phyloP scores from a whole-genome alignment of 768 basidiomycete species.

The Lactarius sp. region DNA sequence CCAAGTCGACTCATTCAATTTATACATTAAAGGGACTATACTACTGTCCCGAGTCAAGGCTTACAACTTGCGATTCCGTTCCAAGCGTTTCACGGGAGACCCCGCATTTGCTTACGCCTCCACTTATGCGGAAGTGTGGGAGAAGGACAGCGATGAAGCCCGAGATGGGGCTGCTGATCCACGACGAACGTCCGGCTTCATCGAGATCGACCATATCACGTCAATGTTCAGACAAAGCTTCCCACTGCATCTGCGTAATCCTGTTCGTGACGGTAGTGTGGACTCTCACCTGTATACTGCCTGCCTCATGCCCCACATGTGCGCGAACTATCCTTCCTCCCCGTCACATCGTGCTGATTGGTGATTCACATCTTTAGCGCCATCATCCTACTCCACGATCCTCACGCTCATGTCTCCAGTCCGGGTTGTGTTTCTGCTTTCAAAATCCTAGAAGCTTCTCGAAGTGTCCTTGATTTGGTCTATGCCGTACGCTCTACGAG shows the following conservation, averaged over 20 bases:
- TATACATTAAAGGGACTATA: constrained; percentile 66
- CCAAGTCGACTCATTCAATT: constrained; percentile 63
- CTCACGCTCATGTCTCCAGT: constrained; percentile 57
- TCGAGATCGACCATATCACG: constrained; percentile 30
- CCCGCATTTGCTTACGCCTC: constrained; percentile 37
- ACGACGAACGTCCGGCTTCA: constrained; percentile 31
- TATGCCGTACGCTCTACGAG: constrained; percentile 65
- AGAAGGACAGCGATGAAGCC: constrained; percentile 9
- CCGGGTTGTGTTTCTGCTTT: constrained; percentile 63
- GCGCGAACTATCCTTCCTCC: constrained; percentile 33
- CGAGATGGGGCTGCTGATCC: constrained; percentile 27
- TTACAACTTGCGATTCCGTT: constrained; percentile 63
- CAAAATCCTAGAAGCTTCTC: constrained; percentile 61
- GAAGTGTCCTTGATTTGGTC: constrained; percentile 61
- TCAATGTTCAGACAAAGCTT: constrained; percentile 29
- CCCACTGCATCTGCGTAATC: constrained; percentile 32
- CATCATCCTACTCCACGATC: constrained; percentile 68
- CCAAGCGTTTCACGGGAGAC: constrained; percentile 57
- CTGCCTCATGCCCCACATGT: constrained; percentile 31
- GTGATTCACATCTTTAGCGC: constrained; percentile 39
- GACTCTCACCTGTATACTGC: constrained; percentile 36
- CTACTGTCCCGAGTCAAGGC: constrained; percentile 56
- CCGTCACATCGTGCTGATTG: constrained; percentile 23
- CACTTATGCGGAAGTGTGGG: constrained; percentile 19
- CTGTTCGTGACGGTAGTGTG: constrained; percentile 36